These are phyloP conservation scores for Cordyceps farinosa DNA, from an alignment of 2,329 filamentous ascomycete genomes.

Conservation along the genomic window DNA sequence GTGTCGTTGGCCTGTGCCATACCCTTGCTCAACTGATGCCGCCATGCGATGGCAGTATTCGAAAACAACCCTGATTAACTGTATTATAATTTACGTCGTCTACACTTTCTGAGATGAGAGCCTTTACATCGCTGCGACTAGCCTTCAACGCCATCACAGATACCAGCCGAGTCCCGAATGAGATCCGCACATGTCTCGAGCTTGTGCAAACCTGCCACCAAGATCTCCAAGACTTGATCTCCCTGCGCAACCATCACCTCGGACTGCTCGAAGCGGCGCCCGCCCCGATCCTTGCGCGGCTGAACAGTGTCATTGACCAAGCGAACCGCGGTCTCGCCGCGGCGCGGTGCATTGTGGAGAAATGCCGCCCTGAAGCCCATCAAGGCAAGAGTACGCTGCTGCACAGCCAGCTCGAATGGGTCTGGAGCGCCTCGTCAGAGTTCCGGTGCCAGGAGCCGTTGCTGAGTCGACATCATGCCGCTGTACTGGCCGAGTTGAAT, in stretches of 20 bases:
- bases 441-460: constrained; percentile 28
- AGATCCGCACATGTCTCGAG: constrained; percentile 29
- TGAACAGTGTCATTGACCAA: constrained; percentile 29
- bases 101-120: not conserved
- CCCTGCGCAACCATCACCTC: constrained; percentile 29
- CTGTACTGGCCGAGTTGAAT: constrained; percentile 29
- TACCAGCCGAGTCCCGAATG: constrained; percentile 26
- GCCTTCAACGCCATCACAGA: constrained; percentile 19
- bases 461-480: constrained; percentile 28
- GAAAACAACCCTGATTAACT: not conserved
- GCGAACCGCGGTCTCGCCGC: constrained; percentile 28
- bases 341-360: constrained; percentile 30
- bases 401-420: constrained; percentile 25
- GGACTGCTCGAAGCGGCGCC: constrained; percentile 23
- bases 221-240: constrained; percentile 33
- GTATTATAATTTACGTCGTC: not conserved
- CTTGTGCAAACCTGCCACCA: constrained; percentile 31
- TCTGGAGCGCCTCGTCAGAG: constrained; percentile 25
- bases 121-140: constrained; percentile 10
- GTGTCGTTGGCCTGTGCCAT: not conserved
- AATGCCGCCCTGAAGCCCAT: constrained; percentile 25
- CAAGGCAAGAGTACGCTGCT: constrained; percentile 22
- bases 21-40: not conserved
- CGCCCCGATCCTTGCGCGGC: constrained; percentile 26
- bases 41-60: not conserved